phyloP scores from a whole-genome alignment of 1,284 basidiomycete species.

The Rhodotorula sp. region DNA sequence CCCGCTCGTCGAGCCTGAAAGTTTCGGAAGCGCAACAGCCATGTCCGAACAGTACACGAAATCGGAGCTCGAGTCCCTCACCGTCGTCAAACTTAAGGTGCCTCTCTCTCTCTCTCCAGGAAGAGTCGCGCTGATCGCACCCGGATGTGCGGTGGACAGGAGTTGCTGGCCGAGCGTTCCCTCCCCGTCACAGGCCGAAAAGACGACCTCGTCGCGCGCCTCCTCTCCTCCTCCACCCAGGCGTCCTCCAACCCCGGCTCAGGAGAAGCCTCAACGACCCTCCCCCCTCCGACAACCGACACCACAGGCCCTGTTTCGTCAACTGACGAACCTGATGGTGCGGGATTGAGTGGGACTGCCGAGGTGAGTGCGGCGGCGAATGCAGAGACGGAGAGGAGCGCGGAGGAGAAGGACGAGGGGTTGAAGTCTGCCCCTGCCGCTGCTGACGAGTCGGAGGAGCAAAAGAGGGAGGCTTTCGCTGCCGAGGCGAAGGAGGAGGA shows the following conservation, averaged over 20 bases:
- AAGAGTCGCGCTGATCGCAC: neutral
- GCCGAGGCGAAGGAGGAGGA: constrained; percentile 6
- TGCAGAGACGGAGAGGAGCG: neutral
- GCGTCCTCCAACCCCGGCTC: too few species aligned
- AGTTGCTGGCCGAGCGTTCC: constrained; percentile 47
- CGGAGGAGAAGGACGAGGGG: constrained; percentile 29
- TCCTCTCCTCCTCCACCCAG: constrained; percentile 41
- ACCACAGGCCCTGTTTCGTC: constrained; percentile 2
- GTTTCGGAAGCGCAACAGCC: neutral
- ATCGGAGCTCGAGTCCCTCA: constrained; percentile 48
- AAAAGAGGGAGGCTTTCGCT: neutral
- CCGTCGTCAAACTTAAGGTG: constrained; percentile 53
- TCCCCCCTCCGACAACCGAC: constrained; percentile 16
- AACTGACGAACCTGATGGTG: constrained; percentile 23
- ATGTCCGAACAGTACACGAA: constrained; percentile 13
- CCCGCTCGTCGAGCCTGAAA: neutral
- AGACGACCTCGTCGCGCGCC: constrained; percentile 51
- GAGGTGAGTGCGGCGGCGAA: constrained; percentile 10
- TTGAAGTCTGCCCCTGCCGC: neutral
- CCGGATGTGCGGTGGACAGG: constrained; percentile 7
- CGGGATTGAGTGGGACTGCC: neutral
- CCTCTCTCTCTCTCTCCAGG: neutral
- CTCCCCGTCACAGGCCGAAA: constrained; percentile 51
- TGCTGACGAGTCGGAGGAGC: neutral
- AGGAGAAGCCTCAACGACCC: neutral